A percentile compares a stretch with the other conserved stretches of the same genome.
These are phyloP conservation scores for Alternaria rosae DNA, from an alignment of 2,329 filamentous ascomycete species.

Conservation along the genomic window DNA sequence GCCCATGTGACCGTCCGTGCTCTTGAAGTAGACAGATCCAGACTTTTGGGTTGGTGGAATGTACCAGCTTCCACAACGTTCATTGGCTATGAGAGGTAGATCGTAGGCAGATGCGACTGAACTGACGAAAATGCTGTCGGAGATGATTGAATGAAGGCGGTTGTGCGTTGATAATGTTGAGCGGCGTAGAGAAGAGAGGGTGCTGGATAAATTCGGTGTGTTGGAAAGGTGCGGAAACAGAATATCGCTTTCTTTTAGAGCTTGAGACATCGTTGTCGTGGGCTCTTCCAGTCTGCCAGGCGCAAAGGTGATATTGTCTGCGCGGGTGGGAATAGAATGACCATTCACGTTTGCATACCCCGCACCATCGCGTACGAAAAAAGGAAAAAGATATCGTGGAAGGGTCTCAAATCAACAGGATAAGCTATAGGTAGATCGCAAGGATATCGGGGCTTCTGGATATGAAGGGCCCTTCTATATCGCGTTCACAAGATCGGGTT, in stretches of 20 bases:
- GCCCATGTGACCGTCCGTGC: slow-evolving; percentile 90
- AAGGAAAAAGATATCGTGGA: not conserved
- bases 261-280: slow-evolving; percentile 30
- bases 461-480: not conserved
- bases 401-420: no score
- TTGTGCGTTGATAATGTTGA: slow-evolving; percentile 81
- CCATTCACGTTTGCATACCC: slow-evolving; percentile 6
- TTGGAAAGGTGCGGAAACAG: slow-evolving; percentile 65
- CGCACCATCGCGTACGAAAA: slow-evolving; percentile 1
- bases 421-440: not conserved
- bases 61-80: slow-evolving; percentile 97
- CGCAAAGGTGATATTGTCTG: not conserved
- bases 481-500: not conserved
- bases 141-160: slow-evolving; percentile 78
- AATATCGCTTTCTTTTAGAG: slow-evolving; percentile 50
- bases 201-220: slow-evolving; percentile 69
- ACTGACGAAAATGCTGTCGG: slow-evolving; percentile 78
- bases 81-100: slow-evolving; percentile 85
- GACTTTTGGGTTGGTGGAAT: slow-evolving; percentile 70
- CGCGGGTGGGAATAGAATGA: not conserved
- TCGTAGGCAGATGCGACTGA: slow-evolving; percentile 63
- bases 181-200: slow-evolving; percentile 75
- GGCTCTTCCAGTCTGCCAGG: not conserved
- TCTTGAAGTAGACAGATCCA: slow-evolving; percentile 93
- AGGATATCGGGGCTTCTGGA: not conserved